Percentiles rank a stretch among this genome's conserved stretches.
phyloP scores from a whole-genome alignment of 495 filamentous ascomycete genomes.

The Chaetomium fimeti region DNA sequence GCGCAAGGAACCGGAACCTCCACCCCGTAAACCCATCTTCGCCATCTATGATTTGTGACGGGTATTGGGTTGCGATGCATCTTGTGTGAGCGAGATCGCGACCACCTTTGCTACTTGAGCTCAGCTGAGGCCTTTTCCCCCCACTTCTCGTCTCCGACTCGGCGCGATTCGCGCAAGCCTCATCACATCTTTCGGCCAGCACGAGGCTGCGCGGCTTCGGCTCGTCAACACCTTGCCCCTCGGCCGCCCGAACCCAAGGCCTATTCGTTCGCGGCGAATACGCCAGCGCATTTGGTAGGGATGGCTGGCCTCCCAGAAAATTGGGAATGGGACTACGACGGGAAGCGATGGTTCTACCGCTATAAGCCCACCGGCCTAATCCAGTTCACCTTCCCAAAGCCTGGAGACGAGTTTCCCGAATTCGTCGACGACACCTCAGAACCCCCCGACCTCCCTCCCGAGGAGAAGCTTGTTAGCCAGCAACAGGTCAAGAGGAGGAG shows the following conservation, averaged over 20 bases:
- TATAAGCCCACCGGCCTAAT: conserved; percentile 47
- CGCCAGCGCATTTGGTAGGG: background rate
- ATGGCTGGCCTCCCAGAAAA: conserved; percentile 46
- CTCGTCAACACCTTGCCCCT: background rate
- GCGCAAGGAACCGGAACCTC: background rate
- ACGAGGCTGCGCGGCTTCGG: background rate
- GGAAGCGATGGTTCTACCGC: conserved; percentile 48
- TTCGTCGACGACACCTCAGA: conserved; percentile 39
- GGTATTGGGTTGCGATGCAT: background rate
- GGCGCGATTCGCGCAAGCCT: background rate
- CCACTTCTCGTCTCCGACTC: background rate
- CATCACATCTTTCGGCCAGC: background rate
- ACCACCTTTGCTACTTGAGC: background rate
- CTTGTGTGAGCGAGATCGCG: background rate
- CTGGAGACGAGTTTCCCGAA: conserved; percentile 52
- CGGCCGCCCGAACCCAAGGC: background rate
- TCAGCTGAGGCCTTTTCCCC: background rate
- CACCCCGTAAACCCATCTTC: background rate
- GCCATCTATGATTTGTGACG: background rate
- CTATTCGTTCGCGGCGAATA: background rate
- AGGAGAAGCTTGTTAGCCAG: conserved; percentile 40
- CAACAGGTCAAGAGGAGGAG: conserved; percentile 36
- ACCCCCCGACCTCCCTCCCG: conserved; percentile 37
- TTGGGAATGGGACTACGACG: conserved; percentile 53
- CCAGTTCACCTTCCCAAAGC: conserved; percentile 50